These are phyloP conservation scores for Triglochin maritima DNA, from an alignment of 106 monocot genomes.

Conservation along the genomic window DNA sequence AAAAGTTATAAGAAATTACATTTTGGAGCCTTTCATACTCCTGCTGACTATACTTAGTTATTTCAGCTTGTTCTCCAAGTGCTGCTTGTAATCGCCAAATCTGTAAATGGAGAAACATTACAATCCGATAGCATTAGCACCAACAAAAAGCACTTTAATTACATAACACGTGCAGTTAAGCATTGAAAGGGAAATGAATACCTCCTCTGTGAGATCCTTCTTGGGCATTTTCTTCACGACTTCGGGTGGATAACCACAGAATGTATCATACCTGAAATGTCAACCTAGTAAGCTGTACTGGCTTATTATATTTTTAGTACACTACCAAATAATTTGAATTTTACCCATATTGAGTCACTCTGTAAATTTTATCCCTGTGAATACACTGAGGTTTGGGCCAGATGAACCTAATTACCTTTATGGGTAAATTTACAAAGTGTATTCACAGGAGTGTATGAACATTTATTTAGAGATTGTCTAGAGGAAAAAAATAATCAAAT, in stretches of 20 bases:
- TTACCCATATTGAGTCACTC: background rate
- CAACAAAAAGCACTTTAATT: background rate
- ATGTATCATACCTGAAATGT: slow-evolving; percentile 71
- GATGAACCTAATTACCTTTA: no score
- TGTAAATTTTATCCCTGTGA: background rate
- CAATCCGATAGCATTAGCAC: background rate
- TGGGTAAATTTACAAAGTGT: no score
- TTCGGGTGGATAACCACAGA: slow-evolving; percentile 92
- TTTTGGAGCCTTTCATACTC: slow-evolving; percentile 95
- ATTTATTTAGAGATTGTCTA: no score
- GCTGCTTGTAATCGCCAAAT: slow-evolving; percentile 98
- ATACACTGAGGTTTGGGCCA: background rate
- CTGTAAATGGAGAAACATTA: slow-evolving; percentile 14
- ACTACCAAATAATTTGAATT: background rate
- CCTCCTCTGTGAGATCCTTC: slow-evolving; percentile 93
- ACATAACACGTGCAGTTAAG: background rate
- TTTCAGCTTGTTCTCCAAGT: slow-evolving; percentile 90
- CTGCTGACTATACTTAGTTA: slow-evolving; percentile 85
- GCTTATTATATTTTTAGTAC: background rate
- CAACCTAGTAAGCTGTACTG: background rate
- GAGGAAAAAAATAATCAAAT: no score
- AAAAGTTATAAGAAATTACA: slow-evolving; percentile 25
- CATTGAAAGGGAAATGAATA: background rate
- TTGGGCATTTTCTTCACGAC: slow-evolving; percentile 98
- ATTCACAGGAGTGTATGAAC: no score